Evolutionary conservation across 2,329 filamentous ascomycete genomes (phyloP), one percentile per base, ranked within the genome.

Genomic region (Trichoderma koningiopsis): DNA sequence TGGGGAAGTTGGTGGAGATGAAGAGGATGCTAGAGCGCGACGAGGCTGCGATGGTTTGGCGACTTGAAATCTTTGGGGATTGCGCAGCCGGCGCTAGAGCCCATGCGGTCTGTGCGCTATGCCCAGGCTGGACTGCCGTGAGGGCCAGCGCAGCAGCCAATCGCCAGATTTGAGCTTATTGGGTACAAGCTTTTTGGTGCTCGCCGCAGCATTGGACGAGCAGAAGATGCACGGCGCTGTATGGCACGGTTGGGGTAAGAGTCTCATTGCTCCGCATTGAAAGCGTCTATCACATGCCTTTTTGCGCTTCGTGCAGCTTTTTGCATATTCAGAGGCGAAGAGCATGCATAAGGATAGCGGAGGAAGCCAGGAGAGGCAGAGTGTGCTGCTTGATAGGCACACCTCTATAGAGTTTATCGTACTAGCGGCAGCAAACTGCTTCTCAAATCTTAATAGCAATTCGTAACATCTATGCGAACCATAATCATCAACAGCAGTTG

Each of bases 41-140:
- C 69, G 66, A 70, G 69, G 67, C 67, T 69, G 65, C 53, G 65
- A 68, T 70, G 63, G 16, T 67, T 52, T 68, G 69, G 69, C 55
- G 35, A 49, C 43, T 58, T 35, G 33, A 35, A 61, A 68, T 68
- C 52, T 64, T 59, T 59, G 40, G 63, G 31, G 47, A 24, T 53
- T 27, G 37, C 47, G 47, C 56, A 70, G 63, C 63, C 57, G 62
- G 24, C 61, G 56, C 63, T 70, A 65, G 31, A 11, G 47, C 5
- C 4, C 0, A 35, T 14, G 4, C 68, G 68, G 68, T 33, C 68
- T 57, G 63, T 68, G 68, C 68, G 35, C 55, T 57, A 55, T 14
- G 22, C 52, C 53, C 8, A 58, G 24, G 49, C 52, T 22, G 57
- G 57, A 58, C 27, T 37, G 37, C 58, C 33, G 31, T 16, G 8